These are phyloP conservation scores for Dactylis glomerata DNA, from an alignment of 176 grass and related monocot genomes.

Conservation along the genomic window DNA sequence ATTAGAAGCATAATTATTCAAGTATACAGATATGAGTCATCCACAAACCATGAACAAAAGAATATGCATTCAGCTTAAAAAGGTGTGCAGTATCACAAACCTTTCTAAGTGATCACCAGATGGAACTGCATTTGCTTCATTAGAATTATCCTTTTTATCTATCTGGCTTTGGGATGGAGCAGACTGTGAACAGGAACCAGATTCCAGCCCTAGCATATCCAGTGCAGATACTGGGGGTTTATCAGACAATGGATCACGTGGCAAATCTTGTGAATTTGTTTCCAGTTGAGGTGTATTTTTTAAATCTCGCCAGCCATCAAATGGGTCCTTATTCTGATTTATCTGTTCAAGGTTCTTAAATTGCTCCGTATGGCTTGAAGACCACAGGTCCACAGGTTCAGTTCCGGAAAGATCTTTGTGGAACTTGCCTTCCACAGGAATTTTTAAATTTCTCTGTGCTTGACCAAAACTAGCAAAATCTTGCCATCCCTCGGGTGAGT, in stretches of 20 bases:
- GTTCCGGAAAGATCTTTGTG: constrained; percentile 31
- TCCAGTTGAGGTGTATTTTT: constrained; percentile 24
- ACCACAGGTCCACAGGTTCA: constrained; percentile 37
- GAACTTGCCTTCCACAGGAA: constrained; percentile 19
- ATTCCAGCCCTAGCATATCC: constrained; percentile 24
- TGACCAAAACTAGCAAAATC: constrained; percentile 57
- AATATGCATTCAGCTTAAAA: background rate
- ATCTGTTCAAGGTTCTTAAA: constrained; percentile 29
- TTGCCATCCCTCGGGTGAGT: constrained; percentile 50
- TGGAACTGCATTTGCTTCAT: constrained; percentile 28
- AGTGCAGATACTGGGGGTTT: constrained; percentile 2
- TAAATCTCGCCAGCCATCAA: constrained; percentile 65
- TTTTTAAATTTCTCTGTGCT: constrained; percentile 13
- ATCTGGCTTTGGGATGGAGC: constrained; percentile 19
- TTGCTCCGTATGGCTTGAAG: constrained; percentile 22
- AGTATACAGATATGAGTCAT: background rate
- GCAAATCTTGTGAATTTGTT: constrained; percentile 27
- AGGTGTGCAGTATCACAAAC: constrained; percentile 25
- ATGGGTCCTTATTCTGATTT: constrained; percentile 47
- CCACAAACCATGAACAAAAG: constrained; percentile 3
- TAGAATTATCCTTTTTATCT: constrained; percentile 33
- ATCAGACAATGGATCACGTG: constrained; percentile 34
- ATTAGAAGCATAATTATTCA: background rate
- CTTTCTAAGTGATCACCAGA: constrained; percentile 30
- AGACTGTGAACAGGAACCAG: constrained; percentile 2